A percentile compares a stretch with the other conserved stretches of the same genome.
Conservation (phyloP, 139 green algal species). For the Choricystis sp. region DNA sequence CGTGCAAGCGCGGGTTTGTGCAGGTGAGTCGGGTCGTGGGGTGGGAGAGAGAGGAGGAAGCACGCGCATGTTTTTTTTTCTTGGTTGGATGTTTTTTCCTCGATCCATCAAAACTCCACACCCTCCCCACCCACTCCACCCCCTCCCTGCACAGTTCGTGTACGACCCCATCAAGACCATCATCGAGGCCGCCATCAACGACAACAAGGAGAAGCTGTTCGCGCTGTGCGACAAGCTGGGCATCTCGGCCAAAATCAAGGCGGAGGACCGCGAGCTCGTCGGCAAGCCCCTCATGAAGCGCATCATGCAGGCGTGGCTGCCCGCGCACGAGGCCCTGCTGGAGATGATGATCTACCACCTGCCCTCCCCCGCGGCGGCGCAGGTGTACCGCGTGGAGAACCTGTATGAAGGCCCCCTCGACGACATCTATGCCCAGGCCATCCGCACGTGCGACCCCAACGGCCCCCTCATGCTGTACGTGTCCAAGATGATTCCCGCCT, state of each 20-base stretch:
- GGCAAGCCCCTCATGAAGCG: conserved; percentile 87
- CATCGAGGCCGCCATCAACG: conserved; percentile 89
- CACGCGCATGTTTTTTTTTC: too few species aligned
- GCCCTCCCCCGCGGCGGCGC: conserved; percentile 61
- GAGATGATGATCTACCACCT: conserved; percentile 98
- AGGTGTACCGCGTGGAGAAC: conserved; percentile 94
- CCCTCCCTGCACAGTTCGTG: too few species aligned
- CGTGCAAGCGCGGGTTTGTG: conserved; percentile 90
- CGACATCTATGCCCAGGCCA: conserved; percentile 78
- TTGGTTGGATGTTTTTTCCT: too few species aligned
- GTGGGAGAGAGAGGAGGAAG: too few species aligned
- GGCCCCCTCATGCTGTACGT: conserved; percentile 98
- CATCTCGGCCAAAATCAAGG: conserved; percentile 64
- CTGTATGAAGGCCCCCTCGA: conserved; percentile 97
- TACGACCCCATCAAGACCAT: conserved; percentile 93
- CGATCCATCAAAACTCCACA: too few species aligned
- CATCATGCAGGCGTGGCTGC: conserved; percentile 89
- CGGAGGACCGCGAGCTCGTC: conserved; percentile 80
- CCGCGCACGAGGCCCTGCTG: conserved; percentile 79
- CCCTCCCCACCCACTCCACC: too few species aligned
- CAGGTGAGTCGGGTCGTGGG: too few species aligned
- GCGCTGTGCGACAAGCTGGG: conserved; percentile 83
- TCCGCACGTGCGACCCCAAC: conserved; percentile 88
- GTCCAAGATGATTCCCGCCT: conserved; percentile 98
- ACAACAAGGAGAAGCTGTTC: conserved; percentile 93